A percentile compares a stretch with the other conserved stretches of the same genome.
These are phyloP conservation scores for Phialophora tarda DNA, from an alignment of 2,329 filamentous ascomycete species.

Conservation along the genomic window DNA sequence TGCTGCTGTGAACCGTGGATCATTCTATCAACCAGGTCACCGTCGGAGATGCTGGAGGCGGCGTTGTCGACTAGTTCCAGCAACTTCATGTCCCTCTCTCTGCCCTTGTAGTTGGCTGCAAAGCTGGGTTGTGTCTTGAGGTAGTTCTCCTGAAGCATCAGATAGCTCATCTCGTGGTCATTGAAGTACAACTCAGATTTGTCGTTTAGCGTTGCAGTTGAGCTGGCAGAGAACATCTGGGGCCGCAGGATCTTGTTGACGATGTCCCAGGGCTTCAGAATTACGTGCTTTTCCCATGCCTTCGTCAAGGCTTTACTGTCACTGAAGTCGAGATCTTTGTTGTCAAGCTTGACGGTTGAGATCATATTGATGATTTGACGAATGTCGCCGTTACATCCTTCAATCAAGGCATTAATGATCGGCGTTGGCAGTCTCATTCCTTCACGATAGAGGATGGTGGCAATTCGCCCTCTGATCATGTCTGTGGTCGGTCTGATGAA, in stretches of 20 bases:
- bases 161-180: slow-evolving; percentile 94
- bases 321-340: slow-evolving; percentile 71
- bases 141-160: slow-evolving; percentile 99
- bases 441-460: slow-evolving; percentile 93
- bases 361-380: slow-evolving; percentile 99
- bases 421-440: slow-evolving; percentile 80
- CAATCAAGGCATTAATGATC: slow-evolving; percentile 91
- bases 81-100: slow-evolving; percentile 77
- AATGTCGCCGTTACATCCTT: slow-evolving; percentile 94
- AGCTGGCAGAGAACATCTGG: slow-evolving; percentile 81
- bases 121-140: slow-evolving; percentile 77
- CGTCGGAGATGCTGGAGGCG: slow-evolving; percentile 95
- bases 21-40: slow-evolving; percentile 95
- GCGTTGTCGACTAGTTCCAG: slow-evolving; percentile 86
- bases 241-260: slow-evolving; percentile 88
- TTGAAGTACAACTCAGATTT: slow-evolving; percentile 99
- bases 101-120: slow-evolving; percentile 66
- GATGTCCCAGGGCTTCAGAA: slow-evolving; percentile 98
- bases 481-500: slow-evolving; percentile 91
- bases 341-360: slow-evolving; percentile 88
- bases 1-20: slow-evolving; percentile 98
- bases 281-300: slow-evolving; percentile 96
- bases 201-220: slow-evolving; percentile 88
- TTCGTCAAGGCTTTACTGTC: slow-evolving; percentile 94
- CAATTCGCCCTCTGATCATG: slow-evolving; percentile 87